Conservation (phyloP, 495 filamentous ascomycete species). For the Trichoderma gamsii region DNA sequence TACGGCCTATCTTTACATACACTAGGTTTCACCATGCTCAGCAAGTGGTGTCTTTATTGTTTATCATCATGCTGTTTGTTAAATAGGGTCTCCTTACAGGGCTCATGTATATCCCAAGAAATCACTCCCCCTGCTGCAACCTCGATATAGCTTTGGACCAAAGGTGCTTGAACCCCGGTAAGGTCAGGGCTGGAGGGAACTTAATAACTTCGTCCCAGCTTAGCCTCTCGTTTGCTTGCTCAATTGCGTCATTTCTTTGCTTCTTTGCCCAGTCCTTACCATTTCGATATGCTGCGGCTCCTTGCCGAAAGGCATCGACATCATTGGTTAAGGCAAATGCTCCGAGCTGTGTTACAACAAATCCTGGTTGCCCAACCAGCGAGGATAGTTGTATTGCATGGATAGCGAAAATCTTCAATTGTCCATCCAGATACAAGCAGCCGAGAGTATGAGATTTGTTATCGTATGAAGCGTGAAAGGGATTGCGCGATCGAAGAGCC, state of each 20-base stretch:
- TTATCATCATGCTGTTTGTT: too few relatives aligned
- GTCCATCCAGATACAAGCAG: constrained; percentile 16
- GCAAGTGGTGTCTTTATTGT: too few relatives aligned
- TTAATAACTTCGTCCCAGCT: too few relatives aligned
- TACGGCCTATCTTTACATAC: too few relatives aligned
- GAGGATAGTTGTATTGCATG: not conserved
- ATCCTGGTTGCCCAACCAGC: not conserved
- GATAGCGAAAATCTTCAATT: constrained; percentile 8
- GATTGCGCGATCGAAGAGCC: constrained; percentile 17
- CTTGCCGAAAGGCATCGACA: constrained; percentile 9
- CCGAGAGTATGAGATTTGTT: constrained; percentile 21
- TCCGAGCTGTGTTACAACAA: constrained; percentile 3
- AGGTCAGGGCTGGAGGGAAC: too few relatives aligned
- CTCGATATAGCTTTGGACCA: too few relatives aligned
- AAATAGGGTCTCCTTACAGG: too few relatives aligned
- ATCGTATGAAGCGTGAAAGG: constrained; percentile 15
- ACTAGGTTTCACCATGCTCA: too few relatives aligned
- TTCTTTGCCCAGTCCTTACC: constrained; percentile 23
- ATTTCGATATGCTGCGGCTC: constrained; percentile 18
- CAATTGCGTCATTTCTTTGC: constrained; percentile 22
- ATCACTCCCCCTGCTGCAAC: too few relatives aligned
- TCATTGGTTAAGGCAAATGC: not conserved
- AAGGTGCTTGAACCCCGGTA: too few relatives aligned
- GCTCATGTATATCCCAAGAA: too few relatives aligned
- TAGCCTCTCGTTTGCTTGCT: constrained; percentile 19